These are phyloP conservation scores for Sechiopsis laciniata DNA, from an alignment of 306 rosid genomes.

Conservation along the genomic window DNA sequence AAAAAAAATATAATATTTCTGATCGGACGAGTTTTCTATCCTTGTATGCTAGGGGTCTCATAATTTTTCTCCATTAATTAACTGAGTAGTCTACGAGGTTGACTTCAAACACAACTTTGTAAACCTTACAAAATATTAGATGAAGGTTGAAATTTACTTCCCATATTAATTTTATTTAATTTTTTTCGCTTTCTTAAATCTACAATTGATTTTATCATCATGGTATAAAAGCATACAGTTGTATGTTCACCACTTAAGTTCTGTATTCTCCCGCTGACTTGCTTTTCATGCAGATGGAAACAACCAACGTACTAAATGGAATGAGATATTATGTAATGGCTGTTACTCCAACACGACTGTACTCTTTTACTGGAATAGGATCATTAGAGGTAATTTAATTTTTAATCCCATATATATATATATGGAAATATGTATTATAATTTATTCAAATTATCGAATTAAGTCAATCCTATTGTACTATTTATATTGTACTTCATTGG, in stretches of 20 bases:
- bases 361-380: constrained; percentile 83
- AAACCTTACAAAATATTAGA: neutral
- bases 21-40: neutral
- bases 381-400: constrained; percentile 60
- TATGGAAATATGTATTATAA: neutral
- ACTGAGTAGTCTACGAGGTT: neutral
- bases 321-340: constrained; percentile 92
- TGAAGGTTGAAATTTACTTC: neutral
- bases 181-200: neutral
- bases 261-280: constrained; percentile 22
- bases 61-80: neutral
- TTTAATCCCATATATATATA: neutral
- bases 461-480: neutral
- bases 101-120: neutral
- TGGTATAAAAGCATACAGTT: neutral
- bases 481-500: neutral
- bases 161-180: neutral
- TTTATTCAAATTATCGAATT: neutral
- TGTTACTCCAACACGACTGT: constrained; percentile 87
- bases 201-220: neutral
- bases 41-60: neutral
- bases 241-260: neutral
- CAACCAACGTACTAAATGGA: constrained; percentile 63
- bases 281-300: constrained; percentile 71
- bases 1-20: neutral